Evolutionary conservation across 1,284 basidiomycete species (phyloP).

Genomic region (Thelephora terrestris): DNA sequence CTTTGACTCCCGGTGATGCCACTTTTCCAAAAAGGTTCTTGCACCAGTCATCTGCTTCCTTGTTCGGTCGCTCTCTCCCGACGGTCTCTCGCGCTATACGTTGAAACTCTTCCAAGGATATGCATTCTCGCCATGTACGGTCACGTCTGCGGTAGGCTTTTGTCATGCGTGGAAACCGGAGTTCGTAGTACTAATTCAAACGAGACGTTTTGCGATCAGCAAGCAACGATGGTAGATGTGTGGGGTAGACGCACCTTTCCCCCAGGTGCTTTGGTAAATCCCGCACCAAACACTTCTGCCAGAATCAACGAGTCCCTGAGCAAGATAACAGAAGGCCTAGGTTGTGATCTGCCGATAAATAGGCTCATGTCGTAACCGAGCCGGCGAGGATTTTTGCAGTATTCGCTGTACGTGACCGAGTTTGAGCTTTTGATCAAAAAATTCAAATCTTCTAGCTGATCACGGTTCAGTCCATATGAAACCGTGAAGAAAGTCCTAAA

Average conservation of each 20-base stretch:
- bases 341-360: conserved; percentile 36
- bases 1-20: conserved; percentile 26
- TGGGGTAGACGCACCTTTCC: conserved; percentile 35
- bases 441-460: conserved; percentile 61
- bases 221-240: conserved; percentile 1
- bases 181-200: conserved; percentile 55
- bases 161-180: conserved; percentile 71
- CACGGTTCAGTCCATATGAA: conserved; percentile 62
- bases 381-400: not conserved
- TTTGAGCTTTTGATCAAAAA: conserved; percentile 47
- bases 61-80: conserved; percentile 36
- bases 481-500: conserved; percentile 65
- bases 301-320: conserved; percentile 43
- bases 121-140: conserved; percentile 50
- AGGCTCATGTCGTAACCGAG: conserved; percentile 48
- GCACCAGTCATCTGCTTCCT: conserved; percentile 30
- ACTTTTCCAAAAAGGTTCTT: conserved; percentile 31
- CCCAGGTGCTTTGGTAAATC: conserved; percentile 58
- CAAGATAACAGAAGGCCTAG: conserved; percentile 40
- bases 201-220: conserved; percentile 1
- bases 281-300: conserved; percentile 70
- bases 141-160: conserved; percentile 55
- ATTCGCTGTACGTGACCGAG: conserved; percentile 20
- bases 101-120: conserved; percentile 37
- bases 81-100: conserved; percentile 38